Evolutionary conservation across 2,329 filamentous ascomycete species (phyloP).

Genomic region (Colletotrichum higginsianum): DNA sequence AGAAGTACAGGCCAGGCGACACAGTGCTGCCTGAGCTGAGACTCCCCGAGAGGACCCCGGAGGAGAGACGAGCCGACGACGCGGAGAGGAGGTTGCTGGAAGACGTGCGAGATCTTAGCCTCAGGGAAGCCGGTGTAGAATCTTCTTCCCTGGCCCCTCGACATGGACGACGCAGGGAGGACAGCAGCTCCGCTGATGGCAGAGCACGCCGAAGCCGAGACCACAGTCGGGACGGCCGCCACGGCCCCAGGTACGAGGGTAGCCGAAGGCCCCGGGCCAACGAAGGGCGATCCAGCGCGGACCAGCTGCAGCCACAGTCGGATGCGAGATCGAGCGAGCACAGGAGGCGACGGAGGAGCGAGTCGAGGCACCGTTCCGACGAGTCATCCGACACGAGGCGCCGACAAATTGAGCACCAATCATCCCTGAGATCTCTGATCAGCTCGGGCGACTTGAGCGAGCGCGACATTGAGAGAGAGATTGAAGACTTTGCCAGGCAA

Average conservation of each 20-base stretch:
- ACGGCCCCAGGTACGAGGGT: constrained; percentile 49
- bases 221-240: constrained; percentile 43
- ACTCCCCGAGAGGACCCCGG: constrained; percentile 64
- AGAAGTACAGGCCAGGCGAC: constrained; percentile 86
- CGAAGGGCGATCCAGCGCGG: constrained; percentile 51
- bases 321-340: constrained; percentile 53
- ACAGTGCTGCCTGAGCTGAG: constrained; percentile 78
- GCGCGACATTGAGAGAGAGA: constrained; percentile 87
- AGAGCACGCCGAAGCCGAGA: constrained; percentile 41
- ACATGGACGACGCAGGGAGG: constrained; percentile 43
- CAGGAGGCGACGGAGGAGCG: constrained; percentile 59
- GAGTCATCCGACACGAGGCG: constrained; percentile 57
- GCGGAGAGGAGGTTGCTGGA: constrained; percentile 80
- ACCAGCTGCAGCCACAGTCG: constrained; percentile 52
- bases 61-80: constrained; percentile 70
- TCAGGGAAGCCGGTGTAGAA: constrained; percentile 75
- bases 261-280: constrained; percentile 50
- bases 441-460: constrained; percentile 84
- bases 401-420: constrained; percentile 87
- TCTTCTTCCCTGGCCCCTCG: constrained; percentile 49
- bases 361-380: constrained; percentile 58
- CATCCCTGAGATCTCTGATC: constrained; percentile 87
- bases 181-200: constrained; percentile 40
- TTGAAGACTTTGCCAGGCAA: constrained; percentile 90
- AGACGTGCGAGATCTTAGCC: constrained; percentile 80